phyloP scores from a whole-genome alignment of 495 filamentous ascomycete species.

The Thermothielavioides terrestris region DNA sequence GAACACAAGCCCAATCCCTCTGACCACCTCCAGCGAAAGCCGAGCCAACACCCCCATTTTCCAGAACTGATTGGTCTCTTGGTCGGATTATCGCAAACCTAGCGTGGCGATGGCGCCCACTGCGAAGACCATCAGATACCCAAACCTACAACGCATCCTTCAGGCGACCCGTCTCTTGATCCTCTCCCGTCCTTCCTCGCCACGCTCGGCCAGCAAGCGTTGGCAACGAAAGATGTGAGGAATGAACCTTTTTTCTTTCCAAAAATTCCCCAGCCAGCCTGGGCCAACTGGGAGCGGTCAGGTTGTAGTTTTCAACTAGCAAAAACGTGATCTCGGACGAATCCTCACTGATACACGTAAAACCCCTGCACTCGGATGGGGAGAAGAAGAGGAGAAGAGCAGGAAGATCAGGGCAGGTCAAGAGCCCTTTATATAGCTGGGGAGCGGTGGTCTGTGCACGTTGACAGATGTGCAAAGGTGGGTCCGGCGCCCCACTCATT shows the following conservation, averaged over 20 bases:
- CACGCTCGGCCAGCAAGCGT: constrained; percentile 20
- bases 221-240: constrained; percentile 24
- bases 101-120: too few relatives aligned
- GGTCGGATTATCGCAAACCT: too few relatives aligned
- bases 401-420: constrained; percentile 1
- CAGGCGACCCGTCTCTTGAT: neutral
- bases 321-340: constrained; percentile 49
- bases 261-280: constrained; percentile 28
- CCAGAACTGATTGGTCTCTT: neutral
- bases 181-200: constrained; percentile 20
- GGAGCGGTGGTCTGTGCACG: constrained; percentile 16
- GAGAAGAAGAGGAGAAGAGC: constrained; percentile 17
- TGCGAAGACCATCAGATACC: neutral
- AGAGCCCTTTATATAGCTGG: constrained; percentile 11
- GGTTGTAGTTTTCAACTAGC: constrained; percentile 51
- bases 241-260: constrained; percentile 14
- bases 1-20: neutral
- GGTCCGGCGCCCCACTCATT: neutral
- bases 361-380: constrained; percentile 37
- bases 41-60: neutral
- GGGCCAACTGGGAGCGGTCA: constrained; percentile 36
- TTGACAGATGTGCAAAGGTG: constrained; percentile 10
- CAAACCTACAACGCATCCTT: neutral
- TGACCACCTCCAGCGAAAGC: neutral
- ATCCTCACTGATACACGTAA: constrained; percentile 48